Base-by-base conservation (phyloP, 441 rosid species). In the Isatis lusitanica region DNA sequence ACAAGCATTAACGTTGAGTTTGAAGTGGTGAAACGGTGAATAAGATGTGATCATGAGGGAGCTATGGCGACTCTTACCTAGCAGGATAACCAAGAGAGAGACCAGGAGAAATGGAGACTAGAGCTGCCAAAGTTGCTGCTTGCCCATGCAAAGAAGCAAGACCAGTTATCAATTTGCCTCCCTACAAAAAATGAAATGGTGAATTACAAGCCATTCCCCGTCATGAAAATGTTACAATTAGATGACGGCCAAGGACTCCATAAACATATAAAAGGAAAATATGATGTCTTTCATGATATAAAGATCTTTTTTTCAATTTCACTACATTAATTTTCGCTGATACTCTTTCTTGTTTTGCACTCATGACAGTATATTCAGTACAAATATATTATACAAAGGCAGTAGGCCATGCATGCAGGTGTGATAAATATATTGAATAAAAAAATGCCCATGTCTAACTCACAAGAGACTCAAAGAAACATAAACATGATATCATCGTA, bases 1-100 rank as follows among this genome's bases (percentile, higher is more conserved):
- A 50, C 43, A 5, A 50, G 39, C 28, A 35, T 44, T 33, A 36
- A 36, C 2, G 21, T 43, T 52, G 58, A 61, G 65, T 62, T 33
- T 44, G 18, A 51, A 52, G 38, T 30, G 68, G 52, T 52, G 52
- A 50, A 66, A 72, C 16, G 7, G 11, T 67, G 26, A 61, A 62
- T 52, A 78, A 39, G 48, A 68, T 67, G 66, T 46, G 53, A 53
- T 48, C 35, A 66, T 47, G 21, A n/a, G 48, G 55, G 38, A 77
- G 63, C 46, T 28, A 52, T 58, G 39, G 30, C 63, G 44, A 74
- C 52, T 51, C 68, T 74, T 78, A 90, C 99, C 97, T 87, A 50
- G 97, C 85, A 52, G 99, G 98, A 82, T 95, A 95, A 78, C 99
- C 99, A 77, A 96, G 98, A 55, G 97, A 94, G 75, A 96, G 85